phyloP scores from a whole-genome alignment of 2,329 filamentous ascomycete genomes.

The Ceratocystis cubensis region DNA sequence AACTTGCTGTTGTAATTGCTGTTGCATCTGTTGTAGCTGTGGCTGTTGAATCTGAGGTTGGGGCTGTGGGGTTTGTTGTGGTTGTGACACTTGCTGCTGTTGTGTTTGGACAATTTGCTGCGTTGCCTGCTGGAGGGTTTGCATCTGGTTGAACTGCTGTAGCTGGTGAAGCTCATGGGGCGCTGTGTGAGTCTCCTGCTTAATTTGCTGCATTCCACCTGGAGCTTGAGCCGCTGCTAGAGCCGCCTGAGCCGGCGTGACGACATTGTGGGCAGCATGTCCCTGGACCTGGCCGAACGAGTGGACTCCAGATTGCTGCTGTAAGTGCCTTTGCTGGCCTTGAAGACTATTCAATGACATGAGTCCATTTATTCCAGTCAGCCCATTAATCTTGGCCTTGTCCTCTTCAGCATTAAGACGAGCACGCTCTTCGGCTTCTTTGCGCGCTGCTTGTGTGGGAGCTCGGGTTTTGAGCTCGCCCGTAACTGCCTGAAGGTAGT shows the following conservation, averaged over 20 bases:
- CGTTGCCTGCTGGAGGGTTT: slow-evolving; percentile 27
- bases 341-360: slow-evolving; percentile 22
- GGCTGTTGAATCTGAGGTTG: slow-evolving; percentile 21
- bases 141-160: slow-evolving; percentile 25
- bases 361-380: slow-evolving; percentile 24
- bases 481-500: slow-evolving; percentile 75
- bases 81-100: slow-evolving; percentile 16
- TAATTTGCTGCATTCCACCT: neutral
- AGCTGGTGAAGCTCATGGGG: slow-evolving; percentile 22
- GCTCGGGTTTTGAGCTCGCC: slow-evolving; percentile 80
- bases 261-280: slow-evolving; percentile 25
- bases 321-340: slow-evolving; percentile 23
- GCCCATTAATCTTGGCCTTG: slow-evolving; percentile 47
- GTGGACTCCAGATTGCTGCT: slow-evolving; percentile 26
- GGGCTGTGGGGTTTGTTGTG: slow-evolving; percentile 11
- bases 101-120: slow-evolving; percentile 21
- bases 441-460: slow-evolving; percentile 57
- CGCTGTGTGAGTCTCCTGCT: slow-evolving; percentile 8
- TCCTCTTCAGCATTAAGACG: slow-evolving; percentile 47
- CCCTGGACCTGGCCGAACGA: slow-evolving; percentile 26
- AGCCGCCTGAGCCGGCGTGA: slow-evolving; percentile 21
- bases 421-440: slow-evolving; percentile 53
- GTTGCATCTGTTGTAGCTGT: slow-evolving; percentile 22
- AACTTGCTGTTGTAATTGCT: slow-evolving; percentile 20
- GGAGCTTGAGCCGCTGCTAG: slow-evolving; percentile 15